Evolutionary conservation across 495 filamentous ascomycete species (phyloP).

Genomic region (Lophiostoma macrostomum): DNA sequence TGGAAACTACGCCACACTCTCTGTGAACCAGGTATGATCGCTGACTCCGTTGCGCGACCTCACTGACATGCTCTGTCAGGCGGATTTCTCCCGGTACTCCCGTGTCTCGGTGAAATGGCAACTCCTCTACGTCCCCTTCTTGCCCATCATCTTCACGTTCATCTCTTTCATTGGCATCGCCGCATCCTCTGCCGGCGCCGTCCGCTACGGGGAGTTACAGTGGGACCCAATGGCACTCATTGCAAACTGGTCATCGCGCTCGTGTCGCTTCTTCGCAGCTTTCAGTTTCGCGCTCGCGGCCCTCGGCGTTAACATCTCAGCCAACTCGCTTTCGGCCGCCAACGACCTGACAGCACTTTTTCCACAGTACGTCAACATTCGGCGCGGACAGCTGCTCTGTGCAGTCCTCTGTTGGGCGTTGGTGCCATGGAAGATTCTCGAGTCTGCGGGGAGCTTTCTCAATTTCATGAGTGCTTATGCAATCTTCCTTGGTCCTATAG

Average conservation of each 20-base stretch:
- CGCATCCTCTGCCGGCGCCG: conserved; percentile 37
- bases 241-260: conserved; percentile 51
- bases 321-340: conserved; percentile 56
- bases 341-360: conserved; percentile 60
- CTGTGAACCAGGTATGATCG: conserved; percentile 32
- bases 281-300: conserved; percentile 51
- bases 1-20: conserved; percentile 39
- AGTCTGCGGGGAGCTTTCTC: conserved; percentile 55
- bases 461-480: conserved; percentile 56
- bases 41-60: background rate
- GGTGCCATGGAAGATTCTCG: conserved; percentile 63
- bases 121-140: conserved; percentile 55
- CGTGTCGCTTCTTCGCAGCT: conserved; percentile 58
- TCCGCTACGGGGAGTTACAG: conserved; percentile 48
- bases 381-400: conserved; percentile 53
- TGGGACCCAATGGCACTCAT: conserved; percentile 59
- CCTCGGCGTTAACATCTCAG: conserved; percentile 60
- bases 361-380: conserved; percentile 58
- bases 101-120: conserved; percentile 49
- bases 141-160: conserved; percentile 58
- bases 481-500: conserved; percentile 68
- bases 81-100: conserved; percentile 61
- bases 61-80: conserved; percentile 3
- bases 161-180: conserved; percentile 39
- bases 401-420: conserved; percentile 55